Evolutionary conservation across 176 grass and related monocot species (phyloP), one percentile per base, ranked within the genome.

Genomic region (Bonia amplexicaulis): DNA sequence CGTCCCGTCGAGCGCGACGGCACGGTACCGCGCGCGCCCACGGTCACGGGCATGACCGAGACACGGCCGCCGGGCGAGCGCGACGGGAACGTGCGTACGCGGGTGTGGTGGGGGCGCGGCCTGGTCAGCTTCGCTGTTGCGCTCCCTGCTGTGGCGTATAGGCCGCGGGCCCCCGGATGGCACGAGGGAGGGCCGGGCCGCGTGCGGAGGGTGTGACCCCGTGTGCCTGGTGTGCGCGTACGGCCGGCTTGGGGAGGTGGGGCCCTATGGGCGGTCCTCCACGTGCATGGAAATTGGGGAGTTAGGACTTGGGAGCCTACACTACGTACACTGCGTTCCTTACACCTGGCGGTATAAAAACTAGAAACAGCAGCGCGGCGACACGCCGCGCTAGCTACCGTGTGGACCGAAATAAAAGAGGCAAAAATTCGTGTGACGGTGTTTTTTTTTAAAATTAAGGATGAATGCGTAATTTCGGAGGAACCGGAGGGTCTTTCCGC

Each of bases 61-160:
- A 80, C 80, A 44, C 52, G 49, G 62, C 84, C 25, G 49, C 14
- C 61, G 54, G 58, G 69, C 70, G 85, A 88, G 85, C 88, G 91
- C 91, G 82, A 85, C 84, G 48, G 91, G 74, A 81, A 77, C 72
- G 65, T 81, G 73, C 61, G 73, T 13, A 16, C 47, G 82, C 26
- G 59, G 27, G 60, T 39, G 40, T 33, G 74, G 83, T 84, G 82
- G 44, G 77, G 76, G 54, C 53, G 85, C 17, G 19, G 35, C 26
- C 12, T 6, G 68, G 40, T 1, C 40, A 20, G 11, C 45, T 29
- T 17, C 33, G 72, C 72, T 1, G 52, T 7, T n/a, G 17, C 46
- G 22, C 6, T 12, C 19, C 39, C 73, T 69, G 60, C 44, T 41
- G 49, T 58, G 15, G 85, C 80, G 42, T 53, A 71, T 74, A 80